Conservation (phyloP, 192 early-diverging fungal species). For the Backusella parvicylindrica region DNA sequence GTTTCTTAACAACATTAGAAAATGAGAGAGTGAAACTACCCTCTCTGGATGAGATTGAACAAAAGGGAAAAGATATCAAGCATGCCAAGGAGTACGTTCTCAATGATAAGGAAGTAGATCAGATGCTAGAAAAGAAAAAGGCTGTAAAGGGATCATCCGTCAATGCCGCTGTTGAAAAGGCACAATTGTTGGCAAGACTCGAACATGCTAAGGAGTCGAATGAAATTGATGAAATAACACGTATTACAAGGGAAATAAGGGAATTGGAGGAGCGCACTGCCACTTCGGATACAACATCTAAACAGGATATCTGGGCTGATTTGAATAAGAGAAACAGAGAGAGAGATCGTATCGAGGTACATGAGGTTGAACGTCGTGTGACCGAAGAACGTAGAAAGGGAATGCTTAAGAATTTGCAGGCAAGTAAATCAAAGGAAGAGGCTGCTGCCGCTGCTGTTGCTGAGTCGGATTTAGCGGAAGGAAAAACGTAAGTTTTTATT, state of each 20-base stretch:
- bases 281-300: constrained; percentile 23
- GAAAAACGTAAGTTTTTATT: not conserved
- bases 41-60: constrained; percentile 46
- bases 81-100: constrained; percentile 58
- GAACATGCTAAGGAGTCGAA: constrained; percentile 48
- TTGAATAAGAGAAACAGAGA: constrained; percentile 55
- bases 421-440: not conserved
- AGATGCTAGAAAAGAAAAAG: constrained; percentile 60
- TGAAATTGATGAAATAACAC: constrained; percentile 43
- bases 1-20: constrained; percentile 51
- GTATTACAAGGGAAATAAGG: constrained; percentile 36
- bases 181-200: constrained; percentile 44
- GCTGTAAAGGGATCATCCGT: constrained; percentile 31
- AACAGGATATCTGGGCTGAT: constrained; percentile 49
- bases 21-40: constrained; percentile 45
- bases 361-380: constrained; percentile 37
- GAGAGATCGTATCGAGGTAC: constrained; percentile 42
- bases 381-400: constrained; percentile 14
- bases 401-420: not conserved
- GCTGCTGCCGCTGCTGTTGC: too few relatives aligned
- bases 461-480: not conserved
- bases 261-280: constrained; percentile 31
- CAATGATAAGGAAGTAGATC: constrained; percentile 56
- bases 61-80: constrained; percentile 54
- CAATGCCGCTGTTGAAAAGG: constrained; percentile 43